Evolutionary conservation across 192 early-diverging fungal genomes (phyloP).

Genomic region (Coemansia sp.): DNA sequence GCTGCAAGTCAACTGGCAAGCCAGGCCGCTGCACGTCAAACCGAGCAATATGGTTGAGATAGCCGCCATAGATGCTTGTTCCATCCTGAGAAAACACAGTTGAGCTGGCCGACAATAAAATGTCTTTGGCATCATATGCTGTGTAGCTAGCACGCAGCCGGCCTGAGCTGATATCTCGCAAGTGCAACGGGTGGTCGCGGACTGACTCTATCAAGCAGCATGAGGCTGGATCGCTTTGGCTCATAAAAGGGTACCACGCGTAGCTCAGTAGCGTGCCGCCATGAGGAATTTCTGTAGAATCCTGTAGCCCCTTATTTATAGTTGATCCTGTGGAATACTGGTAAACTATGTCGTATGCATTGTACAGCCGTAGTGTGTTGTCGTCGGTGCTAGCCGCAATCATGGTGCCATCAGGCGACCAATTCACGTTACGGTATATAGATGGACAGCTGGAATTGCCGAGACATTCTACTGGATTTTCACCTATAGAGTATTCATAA

Average conservation of each 20-base stretch:
- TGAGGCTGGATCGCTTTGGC: conserved; percentile 50
- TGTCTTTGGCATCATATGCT: conserved; percentile 63
- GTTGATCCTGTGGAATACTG: background rate
- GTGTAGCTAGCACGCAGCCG: conserved; percentile 66
- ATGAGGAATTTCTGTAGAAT: conserved; percentile 7
- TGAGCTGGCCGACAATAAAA: conserved; percentile 63
- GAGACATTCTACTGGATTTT: too few species aligned
- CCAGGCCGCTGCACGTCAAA: conserved; percentile 72
- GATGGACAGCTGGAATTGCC: background rate
- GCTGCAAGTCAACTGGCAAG: conserved; percentile 39
- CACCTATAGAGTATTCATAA: too few species aligned
- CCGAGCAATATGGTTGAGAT: conserved; percentile 61
- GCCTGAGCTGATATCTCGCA: conserved; percentile 61
- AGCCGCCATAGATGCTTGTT: conserved; percentile 67
- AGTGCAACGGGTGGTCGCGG: conserved; percentile 73
- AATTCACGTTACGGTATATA: conserved; percentile 18
- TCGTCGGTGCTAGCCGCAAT: conserved; percentile 26
- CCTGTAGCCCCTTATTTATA: too few species aligned
- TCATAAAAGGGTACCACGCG: conserved; percentile 45
- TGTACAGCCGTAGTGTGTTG: conserved; percentile 27
- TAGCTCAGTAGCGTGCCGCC: conserved; percentile 20
- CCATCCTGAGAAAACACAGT: conserved; percentile 69
- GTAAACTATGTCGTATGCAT: conserved; percentile 3
- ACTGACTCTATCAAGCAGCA: conserved; percentile 63
- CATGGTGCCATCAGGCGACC: conserved; percentile 49